Evolutionary conservation across 2,329 filamentous ascomycete genomes (phyloP), one percentile per base, ranked within the genome.

Genomic region (Ophioceras dolichostomum): DNA sequence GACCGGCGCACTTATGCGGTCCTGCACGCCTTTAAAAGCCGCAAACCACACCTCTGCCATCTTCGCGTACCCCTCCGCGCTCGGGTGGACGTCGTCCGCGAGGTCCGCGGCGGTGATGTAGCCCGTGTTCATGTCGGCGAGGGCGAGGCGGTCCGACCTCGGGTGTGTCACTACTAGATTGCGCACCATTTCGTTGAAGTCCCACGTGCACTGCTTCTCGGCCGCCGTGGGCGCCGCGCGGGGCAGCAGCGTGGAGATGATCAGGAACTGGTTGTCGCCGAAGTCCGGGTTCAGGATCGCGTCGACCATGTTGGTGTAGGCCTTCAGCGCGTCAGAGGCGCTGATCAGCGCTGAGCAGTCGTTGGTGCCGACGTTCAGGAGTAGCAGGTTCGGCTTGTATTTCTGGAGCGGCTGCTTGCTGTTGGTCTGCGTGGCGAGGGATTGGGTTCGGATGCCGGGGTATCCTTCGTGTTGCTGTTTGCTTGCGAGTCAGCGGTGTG

Each of bases 361-460:
- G 29, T 37, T 37, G 20, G 36, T 37, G 20, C 36, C 36, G 20
- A 37, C 36, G 36, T 37, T 37, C 28, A 37, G 36, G 19, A 37
- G 14, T 28, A 37, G 36, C 14, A 37, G 36, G 20, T 37, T 37
- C 29, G 36, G 36, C 9, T 17, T 12, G 36, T 21, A 37, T 21
- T 24, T 4, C 28, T 32, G 10, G 12, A 37, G 10, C 13, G 32
- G 28, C 20, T 20, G 19, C 19, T 37, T 37, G 18, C 17, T 28
- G 14, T 16, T 14, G 21, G 36, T 37, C 36, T 24, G 36, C 10
- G 16, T 37, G 4, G 36, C 36, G 19, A 37, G 29, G 8, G n/a
- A 9, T 13, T 27, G 10, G 14, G 36, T 37, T 20, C 36, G 36
- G 20, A 37, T 37, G 20, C 36, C 36, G 16, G 36, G 36, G 29